Percentiles rank a stretch among this genome's conserved stretches.
These are phyloP conservation scores for Mortierella polycephala DNA, from an alignment of 371 early-diverging fungal species.

Conservation along the genomic window DNA sequence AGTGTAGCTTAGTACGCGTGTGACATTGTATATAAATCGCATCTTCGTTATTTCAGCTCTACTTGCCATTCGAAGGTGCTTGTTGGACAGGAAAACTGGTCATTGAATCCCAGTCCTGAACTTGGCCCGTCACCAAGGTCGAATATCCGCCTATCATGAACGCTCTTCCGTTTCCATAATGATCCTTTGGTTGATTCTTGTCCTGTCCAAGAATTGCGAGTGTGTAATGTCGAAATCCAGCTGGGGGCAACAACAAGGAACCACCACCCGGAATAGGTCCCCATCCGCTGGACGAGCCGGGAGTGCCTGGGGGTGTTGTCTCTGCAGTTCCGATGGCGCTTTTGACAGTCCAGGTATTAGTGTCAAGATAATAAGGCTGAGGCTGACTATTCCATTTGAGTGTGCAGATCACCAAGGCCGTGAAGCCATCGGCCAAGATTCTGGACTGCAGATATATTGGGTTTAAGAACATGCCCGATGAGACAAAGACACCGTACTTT, in stretches of 20 bases:
- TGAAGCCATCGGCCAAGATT: conserved; percentile 43
- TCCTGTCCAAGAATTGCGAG: conserved; percentile 45
- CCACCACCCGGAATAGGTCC: conserved; percentile 33
- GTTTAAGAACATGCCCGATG: conserved; percentile 30
- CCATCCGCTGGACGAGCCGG: conserved; percentile 39
- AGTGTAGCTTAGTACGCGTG: neutral
- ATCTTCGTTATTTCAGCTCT: neutral
- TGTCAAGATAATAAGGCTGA: conserved; percentile 48
- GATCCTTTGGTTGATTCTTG: conserved; percentile 11
- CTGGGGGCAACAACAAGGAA: conserved; percentile 27
- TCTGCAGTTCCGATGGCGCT: conserved; percentile 42
- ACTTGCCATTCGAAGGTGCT: conserved; percentile 42
- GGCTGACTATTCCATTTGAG: conserved; percentile 50
- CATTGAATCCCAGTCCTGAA: conserved; percentile 43
- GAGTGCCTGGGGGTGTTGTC: conserved; percentile 30
- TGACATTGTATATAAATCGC: neutral
- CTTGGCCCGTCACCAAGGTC: conserved; percentile 32
- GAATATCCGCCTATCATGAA: conserved; percentile 50
- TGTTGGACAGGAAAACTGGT: conserved; percentile 51
- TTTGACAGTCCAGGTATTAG: conserved; percentile 37
- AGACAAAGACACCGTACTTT: conserved; percentile 30
- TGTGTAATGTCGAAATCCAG: conserved; percentile 43
- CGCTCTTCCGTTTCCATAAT: conserved; percentile 39
- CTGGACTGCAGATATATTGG: conserved; percentile 45
- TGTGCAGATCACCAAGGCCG: conserved; percentile 44